phyloP scores from a whole-genome alignment of 108 stramenopile species.

The Conticribra weissflogii region DNA sequence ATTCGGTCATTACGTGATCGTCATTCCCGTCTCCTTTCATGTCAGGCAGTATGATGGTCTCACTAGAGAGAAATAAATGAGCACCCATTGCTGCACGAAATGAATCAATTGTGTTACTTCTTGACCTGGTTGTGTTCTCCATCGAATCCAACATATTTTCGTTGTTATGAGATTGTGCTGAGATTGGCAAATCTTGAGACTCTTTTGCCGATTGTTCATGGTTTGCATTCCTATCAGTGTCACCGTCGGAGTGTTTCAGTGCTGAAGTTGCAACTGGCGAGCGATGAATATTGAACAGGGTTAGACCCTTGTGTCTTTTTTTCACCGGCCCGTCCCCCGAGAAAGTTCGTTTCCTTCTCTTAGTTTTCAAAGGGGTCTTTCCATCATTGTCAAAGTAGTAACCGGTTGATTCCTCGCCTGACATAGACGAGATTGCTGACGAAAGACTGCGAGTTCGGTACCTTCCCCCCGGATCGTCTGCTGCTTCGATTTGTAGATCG shows the following conservation, averaged over 20 bases:
- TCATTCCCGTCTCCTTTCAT: not conserved
- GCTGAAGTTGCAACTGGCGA: not conserved
- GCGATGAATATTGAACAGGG: conserved; percentile 2
- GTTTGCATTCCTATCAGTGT: not conserved
- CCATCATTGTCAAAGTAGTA: conserved; percentile 26
- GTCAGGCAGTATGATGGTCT: conserved; percentile 20
- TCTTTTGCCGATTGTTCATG: not conserved
- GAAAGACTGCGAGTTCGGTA: conserved; percentile 40
- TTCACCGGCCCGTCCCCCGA: conserved; percentile 33
- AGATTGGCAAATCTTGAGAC: not conserved
- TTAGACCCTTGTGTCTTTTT: conserved; percentile 30
- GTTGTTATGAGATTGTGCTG: not conserved
- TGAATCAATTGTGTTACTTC: conserved; percentile 49
- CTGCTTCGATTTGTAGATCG: not conserved
- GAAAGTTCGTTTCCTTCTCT: conserved; percentile 16
- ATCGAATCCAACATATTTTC: conserved; percentile 12
- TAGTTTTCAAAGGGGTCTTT: conserved; percentile 33
- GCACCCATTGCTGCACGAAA: conserved; percentile 48
- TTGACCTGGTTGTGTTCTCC: conserved; percentile 8
- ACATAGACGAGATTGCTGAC: conserved; percentile 32
- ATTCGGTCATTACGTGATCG: not conserved
- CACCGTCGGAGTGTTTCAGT: not conserved
- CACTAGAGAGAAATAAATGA: conserved; percentile 16
- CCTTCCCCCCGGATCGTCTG: conserved; percentile 11
- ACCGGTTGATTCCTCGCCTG: conserved; percentile 16